Base-by-base conservation (phyloP, 768 basidiomycete genomes). In the Mrakia hoshinonis region DNA sequence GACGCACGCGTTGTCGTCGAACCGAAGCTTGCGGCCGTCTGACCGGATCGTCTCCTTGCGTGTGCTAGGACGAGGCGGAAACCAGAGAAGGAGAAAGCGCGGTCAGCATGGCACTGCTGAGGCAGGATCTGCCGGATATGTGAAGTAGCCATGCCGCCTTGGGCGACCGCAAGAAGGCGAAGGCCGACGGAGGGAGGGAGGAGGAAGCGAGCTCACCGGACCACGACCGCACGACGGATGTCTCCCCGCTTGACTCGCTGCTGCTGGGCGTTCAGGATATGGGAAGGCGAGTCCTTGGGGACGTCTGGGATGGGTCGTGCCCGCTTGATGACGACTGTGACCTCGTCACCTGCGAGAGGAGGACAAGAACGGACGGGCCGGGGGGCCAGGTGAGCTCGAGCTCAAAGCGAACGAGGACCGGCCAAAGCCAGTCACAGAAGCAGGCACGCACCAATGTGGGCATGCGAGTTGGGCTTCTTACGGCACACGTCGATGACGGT, bases 1-100 rank as follows among this genome's bases (percentile, higher is more conserved):
- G 18, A 73, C 72, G 61, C 72, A 73, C 11, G 72, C 72, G 64
- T 73, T 73, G 72, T 73, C 72, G 61, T 73, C 72, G 51, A 73
- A 73, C 38, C 39, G 29, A 66, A 73, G 52, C 18, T 46, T 47
- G n/a, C 72, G 65, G 39, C 72, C 72, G 48, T 73, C 72, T 34
- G 72, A 66, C n/a, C 72, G 72, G 20, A n/a, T 1, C 29, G 51
- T 12, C 34, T 36, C 34, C 54, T 68, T 73, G 13, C 65, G 46
- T 6, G 72, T 68, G 22, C 70, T 71, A 49, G 7, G 47, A 34
- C 1, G 15, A 55, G 46, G 22, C 22, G 29, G 34, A 29, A 24
- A 48, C 12, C 43, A 36, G 47, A 22, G 43, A 20, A 4, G 24
- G 29, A 22, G 18, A 15, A 36, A 1, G 3, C 3, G 6, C 18